Evolutionary conservation across 176 grass and related monocot genomes (phyloP), one percentile per base, ranked within the genome.

Genomic region (Coix lacrymajobi): DNA sequence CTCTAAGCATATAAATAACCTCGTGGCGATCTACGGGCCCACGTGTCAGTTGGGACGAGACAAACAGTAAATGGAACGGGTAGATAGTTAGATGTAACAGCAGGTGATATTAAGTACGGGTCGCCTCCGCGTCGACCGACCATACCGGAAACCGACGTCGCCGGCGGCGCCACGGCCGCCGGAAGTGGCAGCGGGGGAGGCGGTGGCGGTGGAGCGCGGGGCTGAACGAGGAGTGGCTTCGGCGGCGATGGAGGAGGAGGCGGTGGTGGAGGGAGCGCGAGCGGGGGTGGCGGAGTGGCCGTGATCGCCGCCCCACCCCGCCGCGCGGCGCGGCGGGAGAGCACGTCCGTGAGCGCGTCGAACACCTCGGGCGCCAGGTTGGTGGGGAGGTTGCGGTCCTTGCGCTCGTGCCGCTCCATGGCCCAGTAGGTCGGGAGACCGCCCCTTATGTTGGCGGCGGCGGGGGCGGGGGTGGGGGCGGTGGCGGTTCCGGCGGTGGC

Each of bases 121-220:
- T n/a, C 45, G 51, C 68, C 20, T n/a, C n/a, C 63, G 30, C 60
- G 66, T 66, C 77, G 71, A 90, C 69, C 83, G 62, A 87, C 69
- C 83, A 76, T 96, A 99, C 97, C 97, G 64, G 97, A 99, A 99
- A 94, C 89, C 25, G 93, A 96, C 64, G 91, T 88, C 83, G 94
- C 87, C 62, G 85, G 63, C 76, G 77, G 87, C 29, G 89, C 62
- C 31, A 37, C 16, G 7, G 81, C 19, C 19, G 89, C 25, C 5
- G 77, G 69, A 9, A 89, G 85, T 25, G 84, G 68, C 22, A 90
- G 87, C 0, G 79, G 83, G 6, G 80, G 71, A 3, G 68, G 71
- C 0, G 83, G 73, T 0, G 90, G 85, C 9, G 61, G 64, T 7
- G 66, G 37, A 11, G 73, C 15, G 0, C 31, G 83, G n/a, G 84